phyloP scores from a whole-genome alignment of 306 rosid species.

The Acacia confusa region DNA sequence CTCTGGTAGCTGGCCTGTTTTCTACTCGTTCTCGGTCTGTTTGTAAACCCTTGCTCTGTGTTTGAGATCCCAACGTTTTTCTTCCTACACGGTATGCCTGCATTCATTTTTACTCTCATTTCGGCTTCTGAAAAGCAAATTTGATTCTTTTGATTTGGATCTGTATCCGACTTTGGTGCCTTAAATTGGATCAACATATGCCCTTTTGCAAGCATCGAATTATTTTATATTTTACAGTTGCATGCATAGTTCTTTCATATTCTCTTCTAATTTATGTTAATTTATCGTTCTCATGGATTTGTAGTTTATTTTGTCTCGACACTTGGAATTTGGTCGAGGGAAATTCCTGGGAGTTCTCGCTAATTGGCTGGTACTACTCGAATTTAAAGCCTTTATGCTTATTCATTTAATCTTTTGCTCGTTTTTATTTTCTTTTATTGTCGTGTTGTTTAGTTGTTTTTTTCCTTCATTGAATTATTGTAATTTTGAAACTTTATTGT shows the following conservation, averaged over 20 bases:
- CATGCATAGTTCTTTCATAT: constrained; percentile 7
- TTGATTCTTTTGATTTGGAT: constrained; percentile 25
- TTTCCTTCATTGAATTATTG: too few relatives aligned
- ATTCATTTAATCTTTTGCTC: constrained; percentile 20
- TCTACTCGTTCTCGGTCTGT: too few relatives aligned
- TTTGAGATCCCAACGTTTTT: constrained; percentile 38
- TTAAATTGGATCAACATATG: constrained; percentile 38
- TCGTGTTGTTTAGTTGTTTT: too few relatives aligned
- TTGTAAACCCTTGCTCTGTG: too few relatives aligned
- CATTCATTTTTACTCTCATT: constrained; percentile 14
- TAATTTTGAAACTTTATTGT: too few relatives aligned
- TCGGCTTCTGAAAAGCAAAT: neutral
- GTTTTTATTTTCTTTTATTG: constrained; percentile 21
- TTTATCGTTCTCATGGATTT: constrained; percentile 19
- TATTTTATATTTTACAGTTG: constrained; percentile 10
- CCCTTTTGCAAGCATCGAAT: constrained; percentile 9
- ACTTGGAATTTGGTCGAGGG: constrained; percentile 33
- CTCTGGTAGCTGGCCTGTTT: too few relatives aligned
- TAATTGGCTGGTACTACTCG: constrained; percentile 24
- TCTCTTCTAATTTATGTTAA: neutral
- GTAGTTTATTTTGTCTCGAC: constrained; percentile 46
- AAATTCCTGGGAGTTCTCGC: constrained; percentile 8
- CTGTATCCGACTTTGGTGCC: neutral
- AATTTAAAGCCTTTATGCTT: constrained; percentile 22
- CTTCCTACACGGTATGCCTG: constrained; percentile 37